A percentile compares a stretch with the other conserved stretches of the same genome.
These are phyloP conservation scores for Fusarium concolor DNA, from an alignment of 2,329 filamentous ascomycete genomes.

Conservation along the genomic window DNA sequence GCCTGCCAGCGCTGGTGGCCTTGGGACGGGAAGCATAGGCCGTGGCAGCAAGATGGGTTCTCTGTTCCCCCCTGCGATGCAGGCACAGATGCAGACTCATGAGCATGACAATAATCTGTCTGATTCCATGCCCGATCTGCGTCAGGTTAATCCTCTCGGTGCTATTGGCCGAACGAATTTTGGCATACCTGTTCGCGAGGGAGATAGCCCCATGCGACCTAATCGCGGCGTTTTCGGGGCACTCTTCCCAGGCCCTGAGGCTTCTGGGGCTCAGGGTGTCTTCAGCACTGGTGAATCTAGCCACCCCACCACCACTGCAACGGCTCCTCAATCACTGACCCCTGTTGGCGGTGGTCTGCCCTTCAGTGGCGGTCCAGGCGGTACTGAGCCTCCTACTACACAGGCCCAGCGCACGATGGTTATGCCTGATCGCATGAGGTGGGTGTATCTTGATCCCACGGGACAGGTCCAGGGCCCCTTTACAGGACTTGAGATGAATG, in stretches of 20 bases:
- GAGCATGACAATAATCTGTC: conserved; percentile 72
- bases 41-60: conserved; percentile 86
- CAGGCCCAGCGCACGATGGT: conserved; percentile 88
- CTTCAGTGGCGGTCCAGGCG: conserved; percentile 53
- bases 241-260: conserved; percentile 58
- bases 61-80: conserved; percentile 88
- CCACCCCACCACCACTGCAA: conserved; percentile 51
- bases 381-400: conserved; percentile 66
- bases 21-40: conserved; percentile 73
- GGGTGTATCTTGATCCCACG: conserved; percentile 97
- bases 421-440: conserved; percentile 98
- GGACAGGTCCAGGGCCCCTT: conserved; percentile 93
- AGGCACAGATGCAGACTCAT: conserved; percentile 85
- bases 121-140: conserved; percentile 69
- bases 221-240: conserved; percentile 69
- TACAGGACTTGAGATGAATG: conserved; percentile 98
- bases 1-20: conserved; percentile 64
- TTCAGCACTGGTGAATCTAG: conserved; percentile 55
- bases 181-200: conserved; percentile 64
- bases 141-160: conserved; percentile 71
- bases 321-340: conserved; percentile 52
- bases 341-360: conserved; percentile 51
- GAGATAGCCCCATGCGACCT: conserved; percentile 68
- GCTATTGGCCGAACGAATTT: conserved; percentile 74
- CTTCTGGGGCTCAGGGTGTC: conserved; percentile 49